phyloP scores from a whole-genome alignment of 2,329 filamentous ascomycete species.

The Mollisiaceae sp. region DNA sequence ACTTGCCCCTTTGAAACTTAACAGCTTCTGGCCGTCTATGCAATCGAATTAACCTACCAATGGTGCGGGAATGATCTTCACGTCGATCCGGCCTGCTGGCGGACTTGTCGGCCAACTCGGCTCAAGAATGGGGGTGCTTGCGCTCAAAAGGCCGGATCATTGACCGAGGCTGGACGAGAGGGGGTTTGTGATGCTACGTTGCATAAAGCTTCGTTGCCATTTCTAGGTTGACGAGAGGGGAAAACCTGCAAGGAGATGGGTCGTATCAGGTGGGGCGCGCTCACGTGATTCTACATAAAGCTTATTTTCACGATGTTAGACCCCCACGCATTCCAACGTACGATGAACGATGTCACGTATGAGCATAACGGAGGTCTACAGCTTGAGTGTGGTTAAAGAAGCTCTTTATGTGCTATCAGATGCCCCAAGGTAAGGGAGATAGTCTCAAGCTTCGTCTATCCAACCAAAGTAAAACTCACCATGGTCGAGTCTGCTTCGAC shows the following conservation, averaged over 20 bases:
- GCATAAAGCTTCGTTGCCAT: neutral
- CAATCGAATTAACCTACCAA: neutral
- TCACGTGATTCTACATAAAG: slow-evolving; percentile 3
- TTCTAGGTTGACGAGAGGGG: neutral
- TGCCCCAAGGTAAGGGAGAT: neutral
- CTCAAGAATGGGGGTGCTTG: slow-evolving; percentile 5
- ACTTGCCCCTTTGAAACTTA: slow-evolving; percentile 14
- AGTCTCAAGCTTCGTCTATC: neutral
- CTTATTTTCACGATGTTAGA: neutral
- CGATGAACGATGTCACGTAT: slow-evolving; percentile 15
- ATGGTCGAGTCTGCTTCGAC: neutral
- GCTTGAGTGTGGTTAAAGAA: neutral
- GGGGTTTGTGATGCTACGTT: slow-evolving; percentile 19
- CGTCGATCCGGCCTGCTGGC: slow-evolving; percentile 6
- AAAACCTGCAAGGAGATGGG: neutral
- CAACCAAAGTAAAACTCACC: neutral
- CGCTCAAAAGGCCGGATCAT: neutral
- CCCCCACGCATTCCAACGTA: neutral
- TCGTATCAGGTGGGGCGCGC: no score
- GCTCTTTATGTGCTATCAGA: neutral
- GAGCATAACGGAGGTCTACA: neutral
- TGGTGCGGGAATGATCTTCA: slow-evolving; percentile 15
- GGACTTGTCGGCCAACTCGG: neutral
- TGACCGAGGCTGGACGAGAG: neutral
- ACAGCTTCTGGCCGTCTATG: neutral